Percentiles rank a stretch among this genome's conserved stretches.
Evolutionary conservation across 2,329 filamentous ascomycete genomes (phyloP).

Genomic region (Ceratocystis huliohia): DNA sequence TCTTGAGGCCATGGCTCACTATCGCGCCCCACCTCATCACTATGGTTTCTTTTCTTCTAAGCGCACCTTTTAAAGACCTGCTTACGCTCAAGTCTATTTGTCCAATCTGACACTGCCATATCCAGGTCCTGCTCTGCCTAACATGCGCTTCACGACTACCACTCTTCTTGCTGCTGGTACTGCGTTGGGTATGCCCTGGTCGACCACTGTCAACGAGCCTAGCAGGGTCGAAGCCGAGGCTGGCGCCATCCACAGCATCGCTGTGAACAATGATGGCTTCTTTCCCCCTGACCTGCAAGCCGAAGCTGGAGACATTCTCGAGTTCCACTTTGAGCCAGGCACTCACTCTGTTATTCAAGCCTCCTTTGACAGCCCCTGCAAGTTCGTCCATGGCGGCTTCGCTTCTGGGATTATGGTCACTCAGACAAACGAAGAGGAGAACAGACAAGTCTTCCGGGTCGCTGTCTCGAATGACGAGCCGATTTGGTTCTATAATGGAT

Average conservation of each 20-base stretch:
- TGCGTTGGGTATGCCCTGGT: neutral
- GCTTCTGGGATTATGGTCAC: constrained; percentile 27
- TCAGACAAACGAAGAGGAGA: constrained; percentile 22
- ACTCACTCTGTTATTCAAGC: constrained; percentile 39
- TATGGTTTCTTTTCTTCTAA: too few relatives aligned
- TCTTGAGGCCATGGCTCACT: too few relatives aligned
- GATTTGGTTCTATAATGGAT: neutral
- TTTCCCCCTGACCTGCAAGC: constrained; percentile 39
- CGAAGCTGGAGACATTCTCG: constrained; percentile 38
- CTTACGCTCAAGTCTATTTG: neutral
- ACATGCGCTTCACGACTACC: neutral
- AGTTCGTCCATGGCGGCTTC: constrained; percentile 33
- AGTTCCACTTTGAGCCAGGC: constrained; percentile 41
- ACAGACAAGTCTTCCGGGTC: constrained; percentile 21
- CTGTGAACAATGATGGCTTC: constrained; percentile 28
- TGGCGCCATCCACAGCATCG: neutral
- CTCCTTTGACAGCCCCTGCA: constrained; percentile 34
- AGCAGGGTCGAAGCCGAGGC: too few relatives aligned
- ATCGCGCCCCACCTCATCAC: too few relatives aligned
- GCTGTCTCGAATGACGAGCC: neutral
- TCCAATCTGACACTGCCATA: neutral
- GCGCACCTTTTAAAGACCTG: too few relatives aligned
- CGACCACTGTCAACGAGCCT: too few relatives aligned
- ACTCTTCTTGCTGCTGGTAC: neutral
- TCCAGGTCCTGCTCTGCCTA: neutral